Evolutionary conservation across 768 basidiomycete species (phyloP), one percentile per base, ranked within the genome.

Genomic region (Arthromyces matolae): DNA sequence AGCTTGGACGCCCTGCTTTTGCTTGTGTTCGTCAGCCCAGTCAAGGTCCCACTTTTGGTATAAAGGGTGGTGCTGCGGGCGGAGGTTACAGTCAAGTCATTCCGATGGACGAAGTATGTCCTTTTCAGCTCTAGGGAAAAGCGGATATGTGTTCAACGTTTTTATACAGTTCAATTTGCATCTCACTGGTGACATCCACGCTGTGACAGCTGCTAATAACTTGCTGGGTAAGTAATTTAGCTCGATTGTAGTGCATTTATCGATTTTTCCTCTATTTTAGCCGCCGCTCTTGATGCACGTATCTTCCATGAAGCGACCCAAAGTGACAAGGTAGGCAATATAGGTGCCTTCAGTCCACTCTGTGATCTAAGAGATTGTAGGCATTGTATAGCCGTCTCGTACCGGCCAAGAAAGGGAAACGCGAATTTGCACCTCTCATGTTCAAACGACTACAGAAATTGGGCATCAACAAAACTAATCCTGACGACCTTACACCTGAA

Each of bases 31-130:
- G 95, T 46, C 96, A 99, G 64, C 96, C 96, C 4, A 93, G 92
- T 71, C 95, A 99, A 68, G 95, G 96, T 10, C 95, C 95, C 27
- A 98, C 95, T 0, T 99, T 98, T 64, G 95, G 95, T 57, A 96
- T 99, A 75, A 99, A 99, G 69, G 95, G 95, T 56, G 96, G 95
- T 59, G 95, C 95, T 29, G 95, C 95, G 34, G 95, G 96, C 32
- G 95, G 95, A 51, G 95, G 95, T 43, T 99, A 98, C 73, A 93
- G 91, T 64, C 94, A 96, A 64, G 90, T 99, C 60, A 98, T 98
- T 69, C 95, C 95, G 33, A 97, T 98, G 95, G 95, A 97, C 61
- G 95, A 97, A 73, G 88, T 88, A 54, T 45, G 66, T 51, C 13
- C 4, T 16, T 43, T 49, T 39, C 25, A 37, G 19, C 24, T 1